Evolutionary conservation across 805 yeast species (phyloP).

Genomic region (Teunomyces funiuensis): DNA sequence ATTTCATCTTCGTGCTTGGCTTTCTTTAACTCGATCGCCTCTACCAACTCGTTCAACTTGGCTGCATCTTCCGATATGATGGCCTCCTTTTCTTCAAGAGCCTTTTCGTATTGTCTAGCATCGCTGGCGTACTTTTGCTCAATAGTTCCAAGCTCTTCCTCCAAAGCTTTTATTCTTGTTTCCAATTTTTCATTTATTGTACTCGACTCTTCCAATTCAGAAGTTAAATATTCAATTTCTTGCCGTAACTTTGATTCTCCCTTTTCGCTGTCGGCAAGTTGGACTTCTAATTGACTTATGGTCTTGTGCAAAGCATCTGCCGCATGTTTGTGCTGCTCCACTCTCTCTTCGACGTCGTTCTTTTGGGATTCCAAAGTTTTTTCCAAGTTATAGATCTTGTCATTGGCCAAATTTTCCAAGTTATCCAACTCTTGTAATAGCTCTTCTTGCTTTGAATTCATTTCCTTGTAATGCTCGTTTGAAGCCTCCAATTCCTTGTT

Average conservation of each 20-base stretch:
- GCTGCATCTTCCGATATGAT: constrained; percentile 31
- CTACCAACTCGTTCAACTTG: constrained; percentile 30
- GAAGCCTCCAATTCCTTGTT: constrained; percentile 10
- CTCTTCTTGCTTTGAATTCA: constrained; percentile 20
- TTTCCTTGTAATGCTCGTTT: constrained; percentile 16
- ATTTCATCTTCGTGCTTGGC: constrained; percentile 13
- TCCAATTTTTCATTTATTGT: constrained; percentile 6
- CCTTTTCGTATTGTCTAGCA: neutral
- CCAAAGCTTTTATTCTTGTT: constrained; percentile 22
- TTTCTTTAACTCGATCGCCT: constrained; percentile 16
- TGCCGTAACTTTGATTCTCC: constrained; percentile 10
- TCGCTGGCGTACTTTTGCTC: constrained; percentile 7
- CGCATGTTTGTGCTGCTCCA: constrained; percentile 14
- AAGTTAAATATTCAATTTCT: constrained; percentile 4
- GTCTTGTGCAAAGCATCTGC: constrained; percentile 15
- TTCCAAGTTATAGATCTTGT: constrained; percentile 20
- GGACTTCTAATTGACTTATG: constrained; percentile 14
- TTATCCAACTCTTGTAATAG: constrained; percentile 24
- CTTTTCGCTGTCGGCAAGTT: constrained; percentile 14
- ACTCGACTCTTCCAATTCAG: constrained; percentile 9
- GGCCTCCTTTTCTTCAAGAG: constrained; percentile 26
- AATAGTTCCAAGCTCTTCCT: constrained; percentile 23
- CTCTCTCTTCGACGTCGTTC: constrained; percentile 11
- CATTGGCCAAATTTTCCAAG: constrained; percentile 22
- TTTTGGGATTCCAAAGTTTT: constrained; percentile 9